Conservation (phyloP, 2,329 filamentous ascomycete genomes). For the Lecanicillium sp. region DNA sequence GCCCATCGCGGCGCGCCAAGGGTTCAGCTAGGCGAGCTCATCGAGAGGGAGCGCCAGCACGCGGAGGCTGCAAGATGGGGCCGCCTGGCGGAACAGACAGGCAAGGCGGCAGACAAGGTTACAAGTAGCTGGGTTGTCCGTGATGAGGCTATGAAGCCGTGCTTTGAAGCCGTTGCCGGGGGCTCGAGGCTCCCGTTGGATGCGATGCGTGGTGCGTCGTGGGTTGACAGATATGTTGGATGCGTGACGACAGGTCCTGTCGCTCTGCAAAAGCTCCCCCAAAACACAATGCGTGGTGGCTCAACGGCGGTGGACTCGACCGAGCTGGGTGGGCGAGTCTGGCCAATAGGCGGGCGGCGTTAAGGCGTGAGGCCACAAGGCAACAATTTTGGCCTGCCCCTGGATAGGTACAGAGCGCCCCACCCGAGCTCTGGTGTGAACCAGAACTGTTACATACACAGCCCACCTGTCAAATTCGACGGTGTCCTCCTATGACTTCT, state of each 20-base stretch:
- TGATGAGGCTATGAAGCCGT: too few relatives aligned
- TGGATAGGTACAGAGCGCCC: constrained; percentile 2
- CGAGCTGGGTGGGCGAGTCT: neutral
- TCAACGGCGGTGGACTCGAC: constrained; percentile 10
- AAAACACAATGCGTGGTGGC: constrained; percentile 7
- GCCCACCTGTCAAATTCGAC: too few relatives aligned
- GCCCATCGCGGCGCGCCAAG: constrained; percentile 30
- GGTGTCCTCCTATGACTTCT: too few relatives aligned
- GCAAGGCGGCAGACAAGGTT: too few relatives aligned
- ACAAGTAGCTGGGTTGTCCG: too few relatives aligned
- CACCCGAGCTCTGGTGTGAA: too few relatives aligned
- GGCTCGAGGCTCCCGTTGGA: neutral
- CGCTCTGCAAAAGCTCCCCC: constrained; percentile 7
- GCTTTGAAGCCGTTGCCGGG: too few relatives aligned
- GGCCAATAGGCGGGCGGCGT: constrained; percentile 20
- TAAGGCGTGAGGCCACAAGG: constrained; percentile 26
- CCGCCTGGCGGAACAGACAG: constrained; percentile 8
- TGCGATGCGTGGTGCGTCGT: neutral
- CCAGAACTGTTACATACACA: too few relatives aligned
- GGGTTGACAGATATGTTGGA: neutral
- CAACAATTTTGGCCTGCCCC: constrained; percentile 19
- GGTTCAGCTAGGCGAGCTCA: constrained; percentile 26
- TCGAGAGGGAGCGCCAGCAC: constrained; percentile 21
- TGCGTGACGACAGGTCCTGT: neutral
- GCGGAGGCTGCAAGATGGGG: constrained; percentile 5